Conservation (phyloP, 192 early-diverging fungal species). For the Geranomyces michiganensis region DNA sequence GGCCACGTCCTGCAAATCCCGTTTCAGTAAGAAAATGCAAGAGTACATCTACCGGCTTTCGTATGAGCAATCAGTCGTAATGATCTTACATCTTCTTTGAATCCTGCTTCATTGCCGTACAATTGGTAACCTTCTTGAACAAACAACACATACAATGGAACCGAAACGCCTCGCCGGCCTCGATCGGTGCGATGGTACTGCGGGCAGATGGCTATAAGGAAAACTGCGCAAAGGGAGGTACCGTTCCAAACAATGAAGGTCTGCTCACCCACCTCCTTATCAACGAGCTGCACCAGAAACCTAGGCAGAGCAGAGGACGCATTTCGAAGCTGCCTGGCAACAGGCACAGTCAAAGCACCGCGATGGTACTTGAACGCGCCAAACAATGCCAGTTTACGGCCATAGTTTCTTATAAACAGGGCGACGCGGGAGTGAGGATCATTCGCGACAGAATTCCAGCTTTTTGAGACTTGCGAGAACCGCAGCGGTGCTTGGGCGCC, state of each 20-base stretch:
- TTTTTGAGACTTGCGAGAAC: conserved; percentile 25
- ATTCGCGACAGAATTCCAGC: conserved; percentile 34
- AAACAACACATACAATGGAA: conserved; percentile 42
- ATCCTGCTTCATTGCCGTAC: conserved; percentile 42
- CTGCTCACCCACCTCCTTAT: conserved; percentile 36
- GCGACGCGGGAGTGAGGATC: conserved; percentile 41
- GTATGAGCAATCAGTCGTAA: background rate
- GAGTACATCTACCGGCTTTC: background rate
- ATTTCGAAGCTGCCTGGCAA: conserved; percentile 35
- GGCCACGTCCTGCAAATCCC: conserved; percentile 39
- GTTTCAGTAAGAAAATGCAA: background rate
- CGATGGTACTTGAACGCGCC: conserved; percentile 41
- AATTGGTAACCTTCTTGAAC: conserved; percentile 36
- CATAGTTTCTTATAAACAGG: conserved; percentile 40
- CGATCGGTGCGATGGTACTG: conserved; percentile 46
- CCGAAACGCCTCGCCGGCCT: conserved; percentile 18
- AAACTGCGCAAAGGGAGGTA: too few species aligned
- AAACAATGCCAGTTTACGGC: conserved; percentile 30
- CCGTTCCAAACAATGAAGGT: too few species aligned
- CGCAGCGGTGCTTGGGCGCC: conserved; percentile 21
- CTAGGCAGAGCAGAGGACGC: conserved; percentile 36
- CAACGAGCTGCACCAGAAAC: conserved; percentile 46
- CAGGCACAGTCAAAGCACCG: conserved; percentile 32
- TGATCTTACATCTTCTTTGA: conserved; percentile 45
- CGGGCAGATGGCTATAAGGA: background rate